A percentile compares a stretch with the other conserved stretches of the same genome.
Evolutionary conservation across 1,139 yeast genomes (phyloP).

Genomic region (Lodderomyces pseudojiufengensis): DNA sequence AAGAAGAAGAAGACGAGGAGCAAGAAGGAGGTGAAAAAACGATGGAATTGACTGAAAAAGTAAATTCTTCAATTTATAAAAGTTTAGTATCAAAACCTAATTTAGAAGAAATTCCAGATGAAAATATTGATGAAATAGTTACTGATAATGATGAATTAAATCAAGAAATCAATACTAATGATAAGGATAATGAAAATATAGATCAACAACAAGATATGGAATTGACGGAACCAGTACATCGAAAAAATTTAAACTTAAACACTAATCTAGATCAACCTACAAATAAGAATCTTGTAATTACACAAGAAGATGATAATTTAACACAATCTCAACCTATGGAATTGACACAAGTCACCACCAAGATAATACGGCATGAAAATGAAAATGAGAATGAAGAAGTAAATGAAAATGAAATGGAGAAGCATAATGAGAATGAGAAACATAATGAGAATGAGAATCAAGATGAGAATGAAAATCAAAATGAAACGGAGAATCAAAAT

Average conservation of each 20-base stretch:
- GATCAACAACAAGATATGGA: conserved; percentile 4
- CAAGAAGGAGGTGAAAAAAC: conserved; percentile 1
- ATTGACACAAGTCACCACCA: conserved; percentile 1
- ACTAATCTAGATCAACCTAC: too few relatives aligned
- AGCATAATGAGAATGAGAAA: not conserved
- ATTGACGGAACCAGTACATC: conserved; percentile 5
- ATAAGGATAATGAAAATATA: not conserved
- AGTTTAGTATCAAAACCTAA: not conserved
- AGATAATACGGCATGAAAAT: too few relatives aligned
- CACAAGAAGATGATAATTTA: not conserved
- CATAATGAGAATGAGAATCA: too few relatives aligned
- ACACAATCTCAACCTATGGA: conserved; percentile 1
- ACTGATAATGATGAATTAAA: not conserved
- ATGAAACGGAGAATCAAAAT: too few relatives aligned
- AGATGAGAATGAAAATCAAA: too few relatives aligned
- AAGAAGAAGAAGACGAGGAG: not conserved
- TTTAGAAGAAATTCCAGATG: not conserved
- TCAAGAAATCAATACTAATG: not conserved
- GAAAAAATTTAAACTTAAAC: too few relatives aligned
- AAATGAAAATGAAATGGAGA: too few relatives aligned
- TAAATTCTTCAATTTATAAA: not conserved
- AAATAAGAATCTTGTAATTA: too few relatives aligned
- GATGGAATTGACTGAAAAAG: conserved; percentile 10
- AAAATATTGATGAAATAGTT: not conserved
- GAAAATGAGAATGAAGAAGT: not conserved